Conservation (phyloP, 1,284 basidiomycete species). For the Meira nashicola region DNA sequence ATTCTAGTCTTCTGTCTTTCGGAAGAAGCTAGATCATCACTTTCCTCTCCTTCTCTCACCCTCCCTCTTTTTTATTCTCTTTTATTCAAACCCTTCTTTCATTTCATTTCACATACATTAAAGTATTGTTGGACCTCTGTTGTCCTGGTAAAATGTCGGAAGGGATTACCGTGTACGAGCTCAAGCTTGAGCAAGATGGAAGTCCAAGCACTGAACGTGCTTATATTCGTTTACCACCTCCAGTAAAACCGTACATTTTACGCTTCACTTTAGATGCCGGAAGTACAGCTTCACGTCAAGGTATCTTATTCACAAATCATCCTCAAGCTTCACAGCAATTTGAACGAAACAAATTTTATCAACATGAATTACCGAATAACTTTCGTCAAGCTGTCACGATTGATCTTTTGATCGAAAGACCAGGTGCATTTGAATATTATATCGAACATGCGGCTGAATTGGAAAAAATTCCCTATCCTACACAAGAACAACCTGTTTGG, state of each 20-base stretch:
- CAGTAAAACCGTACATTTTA: constrained; percentile 37
- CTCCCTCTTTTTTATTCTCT: not conserved
- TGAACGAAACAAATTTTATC: constrained; percentile 68
- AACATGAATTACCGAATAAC: constrained; percentile 64
- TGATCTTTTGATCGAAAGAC: constrained; percentile 29
- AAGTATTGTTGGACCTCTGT: not conserved
- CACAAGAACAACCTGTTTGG: constrained; percentile 14
- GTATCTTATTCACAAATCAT: constrained; percentile 37
- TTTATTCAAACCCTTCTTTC: not conserved
- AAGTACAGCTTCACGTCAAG: constrained; percentile 29
- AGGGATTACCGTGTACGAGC: constrained; percentile 23
- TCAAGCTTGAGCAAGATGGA: constrained; percentile 39
- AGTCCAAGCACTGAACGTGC: constrained; percentile 29
- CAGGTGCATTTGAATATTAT: constrained; percentile 47
- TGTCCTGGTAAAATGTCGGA: not conserved
- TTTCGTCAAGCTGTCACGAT: constrained; percentile 14
- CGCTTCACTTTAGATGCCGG: constrained; percentile 42
- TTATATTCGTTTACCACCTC: constrained; percentile 42
- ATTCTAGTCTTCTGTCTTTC: no score
- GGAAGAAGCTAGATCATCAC: no score
- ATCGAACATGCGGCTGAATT: constrained; percentile 37
- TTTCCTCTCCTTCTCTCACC: not conserved
- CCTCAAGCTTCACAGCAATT: constrained; percentile 63
- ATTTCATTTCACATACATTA: not conserved
- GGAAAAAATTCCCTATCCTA: constrained; percentile 20